Base-by-base conservation (phyloP, 352 stramenopile species). In the Pythium brachiatum region DNA sequence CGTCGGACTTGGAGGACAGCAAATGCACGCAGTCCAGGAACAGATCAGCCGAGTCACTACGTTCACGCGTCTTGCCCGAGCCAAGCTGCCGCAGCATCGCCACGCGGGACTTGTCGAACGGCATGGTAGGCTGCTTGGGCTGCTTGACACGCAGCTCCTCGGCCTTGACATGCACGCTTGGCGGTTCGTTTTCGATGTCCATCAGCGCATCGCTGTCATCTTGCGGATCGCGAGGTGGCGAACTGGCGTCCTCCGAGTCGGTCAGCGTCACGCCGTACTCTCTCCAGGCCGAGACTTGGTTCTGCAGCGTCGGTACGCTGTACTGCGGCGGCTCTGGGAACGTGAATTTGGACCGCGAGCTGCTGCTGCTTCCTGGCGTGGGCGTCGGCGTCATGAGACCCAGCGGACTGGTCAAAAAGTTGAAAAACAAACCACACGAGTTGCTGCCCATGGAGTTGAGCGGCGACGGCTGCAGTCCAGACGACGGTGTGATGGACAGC, bases 11-110 rank as follows among this genome's bases (percentile, higher is more conserved):
- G 13, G 65, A 69, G 4, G 82, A 88, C 25, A 91, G 70, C 64
- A 90, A 69, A 46, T 91, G 63, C 23, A 94, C 73, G 47, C 83
- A 94, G 68, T 91, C 82, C 20, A 94, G 70, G 61, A 94, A 94
- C n/a, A 94, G 71, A 64, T 94, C 82, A 27, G 78, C 80, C 41
- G 81, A 91, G 64, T 94, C 77, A 60, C 84, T 94, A 31, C 84
- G 81, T 48, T 81, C 66, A 0, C 79, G 77, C 23, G 64, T 21
- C 26, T 63, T 66, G 46, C 21, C 27, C 1, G 31, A 63, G 39
- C 63, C 67, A 3, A 72, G 57, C 31, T 64, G 68, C 29, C 71
- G 71, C 25, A 93, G 72, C 12, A 70, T 29, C 7, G 75, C 78
- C 13, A 90, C 80, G 23, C 81, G 70, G 1, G 76, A 83, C 62